A percentile compares a stretch with the other conserved stretches of the same genome.
Evolutionary conservation across 1,139 yeast genomes (phyloP).

Genomic region (Geotrichum siamense): DNA sequence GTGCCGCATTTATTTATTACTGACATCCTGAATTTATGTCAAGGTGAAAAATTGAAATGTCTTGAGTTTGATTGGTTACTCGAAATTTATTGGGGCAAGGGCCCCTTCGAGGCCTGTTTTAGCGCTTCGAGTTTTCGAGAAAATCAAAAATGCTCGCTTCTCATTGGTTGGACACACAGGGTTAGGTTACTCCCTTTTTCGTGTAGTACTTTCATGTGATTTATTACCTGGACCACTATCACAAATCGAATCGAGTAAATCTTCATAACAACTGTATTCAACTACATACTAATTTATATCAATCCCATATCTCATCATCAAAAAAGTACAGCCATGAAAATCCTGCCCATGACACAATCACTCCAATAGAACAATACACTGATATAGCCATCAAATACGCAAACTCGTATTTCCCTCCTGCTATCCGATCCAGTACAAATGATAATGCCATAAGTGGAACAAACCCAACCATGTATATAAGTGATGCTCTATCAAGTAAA

Average conservation of each 20-base stretch:
- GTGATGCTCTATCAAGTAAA: constrained; percentile 63
- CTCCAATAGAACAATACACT: constrained; percentile 80
- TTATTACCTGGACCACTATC: too few relatives aligned
- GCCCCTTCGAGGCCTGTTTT: too few relatives aligned
- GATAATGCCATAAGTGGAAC: constrained; percentile 54
- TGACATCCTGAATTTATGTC: too few relatives aligned
- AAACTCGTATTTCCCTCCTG: constrained; percentile 45
- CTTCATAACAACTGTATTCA: background rate
- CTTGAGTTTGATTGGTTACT: background rate
- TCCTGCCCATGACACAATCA: constrained; percentile 82
- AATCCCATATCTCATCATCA: constrained; percentile 30
- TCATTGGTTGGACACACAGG: background rate
- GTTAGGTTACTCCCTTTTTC: background rate
- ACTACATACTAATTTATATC: too few relatives aligned
- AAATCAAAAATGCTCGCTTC: background rate
- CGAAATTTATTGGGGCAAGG: background rate
- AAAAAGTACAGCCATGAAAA: constrained; percentile 82
- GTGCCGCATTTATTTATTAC: too few relatives aligned
- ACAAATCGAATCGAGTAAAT: background rate
- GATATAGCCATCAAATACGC: constrained; percentile 75
- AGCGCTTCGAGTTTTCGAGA: too few relatives aligned
- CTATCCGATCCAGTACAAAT: constrained; percentile 50
- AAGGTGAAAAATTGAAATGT: constrained; percentile 3
- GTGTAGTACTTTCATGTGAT: too few relatives aligned
- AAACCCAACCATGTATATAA: constrained; percentile 61